Conservation (phyloP, 1,284 basidiomycete genomes). For the Apiotrichum mycotoxinovorans region DNA sequence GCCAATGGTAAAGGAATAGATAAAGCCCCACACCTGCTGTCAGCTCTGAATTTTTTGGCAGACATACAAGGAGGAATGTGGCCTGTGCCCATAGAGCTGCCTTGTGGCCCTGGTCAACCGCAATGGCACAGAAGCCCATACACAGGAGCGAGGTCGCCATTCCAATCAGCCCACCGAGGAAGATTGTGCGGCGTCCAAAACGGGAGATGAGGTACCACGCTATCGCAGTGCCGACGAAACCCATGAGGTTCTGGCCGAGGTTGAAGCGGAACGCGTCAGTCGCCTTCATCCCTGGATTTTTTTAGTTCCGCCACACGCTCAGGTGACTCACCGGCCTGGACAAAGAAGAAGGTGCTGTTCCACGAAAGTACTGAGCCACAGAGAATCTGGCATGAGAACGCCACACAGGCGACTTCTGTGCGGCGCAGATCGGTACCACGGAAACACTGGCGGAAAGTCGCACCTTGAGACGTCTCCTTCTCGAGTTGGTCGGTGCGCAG, state of each 20-base stretch:
- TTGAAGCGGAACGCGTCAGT: constrained; percentile 36
- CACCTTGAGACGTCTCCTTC: background rate
- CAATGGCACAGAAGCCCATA: constrained; percentile 47
- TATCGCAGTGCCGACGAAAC: constrained; percentile 24
- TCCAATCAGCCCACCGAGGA: constrained; percentile 43
- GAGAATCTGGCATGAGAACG: constrained; percentile 18
- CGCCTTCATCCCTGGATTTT: too few relatives aligned
- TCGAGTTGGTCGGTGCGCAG: constrained; percentile 36
- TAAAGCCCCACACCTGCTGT: constrained; percentile 15
- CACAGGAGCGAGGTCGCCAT: constrained; percentile 47
- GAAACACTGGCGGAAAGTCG: constrained; percentile 5
- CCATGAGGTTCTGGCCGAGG: constrained; percentile 28
- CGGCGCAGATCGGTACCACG: constrained; percentile 9
- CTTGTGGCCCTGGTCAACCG: constrained; percentile 2
- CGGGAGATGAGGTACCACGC: constrained; percentile 28
- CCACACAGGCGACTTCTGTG: constrained; percentile 11
- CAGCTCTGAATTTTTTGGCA: too few relatives aligned
- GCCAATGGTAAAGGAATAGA: constrained; percentile 13
- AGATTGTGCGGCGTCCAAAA: constrained; percentile 32
- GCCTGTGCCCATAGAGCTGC: constrained; percentile 13
- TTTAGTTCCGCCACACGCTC: too few relatives aligned
- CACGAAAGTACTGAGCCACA: constrained; percentile 26
- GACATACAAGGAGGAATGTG: constrained; percentile 10
- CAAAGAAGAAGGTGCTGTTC: constrained; percentile 41
- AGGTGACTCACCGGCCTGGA: constrained; percentile 42